Evolutionary conservation across 768 basidiomycete genomes (phyloP), one percentile per base, ranked within the genome.

Genomic region (Tulasnella sp.): DNA sequence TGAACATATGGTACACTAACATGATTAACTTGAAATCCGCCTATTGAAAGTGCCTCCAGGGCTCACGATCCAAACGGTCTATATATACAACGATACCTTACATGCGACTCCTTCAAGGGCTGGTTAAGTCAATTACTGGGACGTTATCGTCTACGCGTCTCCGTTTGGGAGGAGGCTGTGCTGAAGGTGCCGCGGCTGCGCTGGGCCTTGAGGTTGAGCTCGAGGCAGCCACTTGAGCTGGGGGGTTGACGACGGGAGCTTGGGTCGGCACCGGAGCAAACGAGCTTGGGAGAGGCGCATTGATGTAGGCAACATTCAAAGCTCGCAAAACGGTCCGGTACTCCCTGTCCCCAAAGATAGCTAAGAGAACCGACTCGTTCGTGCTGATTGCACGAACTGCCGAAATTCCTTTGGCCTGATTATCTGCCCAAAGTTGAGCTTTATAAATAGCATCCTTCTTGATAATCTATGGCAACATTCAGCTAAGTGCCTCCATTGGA

Each of bases 251-350:
- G n/a, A n/a, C n/a, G n/a, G n/a, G n/a, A n/a, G n/a, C n/a, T n/a
- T n/a, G n/a, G n/a, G n/a, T n/a, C n/a, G n/a, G n/a, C n/a, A n/a
- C n/a, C n/a, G n/a, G n/a, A n/a, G n/a, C n/a, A n/a, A n/a, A n/a
- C n/a, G n/a, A n/a, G n/a, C n/a, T n/a, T n/a, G n/a, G n/a, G n/a
- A n/a, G n/a, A n/a, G n/a, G n/a, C 49, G 22, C 22, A 39, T 80
- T 77, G 58, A 80, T 84, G 1, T 87, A 80, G 5, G 87, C 86
- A 29, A 86, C 58, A 5, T 64, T 29, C 29, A 34, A 25, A 14
- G 25, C 25, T 14, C 25, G 9, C 0, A 64, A 5, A 8, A 34
- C 31, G 22, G 15, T 34, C 58, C 25, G 22, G 31, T 64, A 64
- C 25, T 8, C 12, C 25, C 25, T 25, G 15, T 64, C 58, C 14